phyloP scores from a whole-genome alignment of 768 basidiomycete genomes.

The Lentinula edodes region DNA sequence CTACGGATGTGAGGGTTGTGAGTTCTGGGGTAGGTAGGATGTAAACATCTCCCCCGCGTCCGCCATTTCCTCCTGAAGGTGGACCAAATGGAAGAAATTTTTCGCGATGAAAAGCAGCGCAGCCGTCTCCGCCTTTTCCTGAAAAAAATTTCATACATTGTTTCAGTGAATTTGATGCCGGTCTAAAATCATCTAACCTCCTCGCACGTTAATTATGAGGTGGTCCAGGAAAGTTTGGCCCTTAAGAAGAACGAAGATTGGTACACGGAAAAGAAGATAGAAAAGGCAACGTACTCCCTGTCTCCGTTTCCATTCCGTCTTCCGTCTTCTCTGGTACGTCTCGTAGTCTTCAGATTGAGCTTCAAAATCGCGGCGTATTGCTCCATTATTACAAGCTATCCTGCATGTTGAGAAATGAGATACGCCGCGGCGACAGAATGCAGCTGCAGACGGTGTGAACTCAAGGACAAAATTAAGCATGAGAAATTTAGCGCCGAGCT shows the following conservation, averaged over 20 bases:
- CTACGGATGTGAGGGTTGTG: constrained; percentile 70
- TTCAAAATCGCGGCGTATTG: constrained; percentile 11
- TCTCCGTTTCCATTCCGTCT: constrained; percentile 72
- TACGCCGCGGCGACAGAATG: not conserved
- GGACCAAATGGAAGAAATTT: constrained; percentile 80
- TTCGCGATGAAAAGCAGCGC: constrained; percentile 90
- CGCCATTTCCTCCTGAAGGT: constrained; percentile 92
- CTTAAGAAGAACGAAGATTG: constrained; percentile 28
- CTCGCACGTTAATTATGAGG: constrained; percentile 71
- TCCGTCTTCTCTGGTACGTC: constrained; percentile 41
- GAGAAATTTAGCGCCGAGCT: not conserved
- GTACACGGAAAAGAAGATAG: not conserved
- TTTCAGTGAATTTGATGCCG: not conserved
- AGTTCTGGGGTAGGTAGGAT: constrained; percentile 73
- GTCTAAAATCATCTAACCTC: constrained; percentile 40
- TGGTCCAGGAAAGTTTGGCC: constrained; percentile 81
- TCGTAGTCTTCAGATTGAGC: constrained; percentile 24
- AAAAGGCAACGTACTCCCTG: constrained; percentile 46
- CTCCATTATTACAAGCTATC: not conserved
- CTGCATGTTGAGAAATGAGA: not conserved
- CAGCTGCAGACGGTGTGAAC: not conserved
- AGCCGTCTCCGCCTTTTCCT: constrained; percentile 89
- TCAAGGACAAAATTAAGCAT: not conserved
- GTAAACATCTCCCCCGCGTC: constrained; percentile 83
- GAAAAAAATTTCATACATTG: constrained; percentile 3